phyloP scores from a whole-genome alignment of 2,329 filamentous ascomycete species.

The Epichloe aotearoae region DNA sequence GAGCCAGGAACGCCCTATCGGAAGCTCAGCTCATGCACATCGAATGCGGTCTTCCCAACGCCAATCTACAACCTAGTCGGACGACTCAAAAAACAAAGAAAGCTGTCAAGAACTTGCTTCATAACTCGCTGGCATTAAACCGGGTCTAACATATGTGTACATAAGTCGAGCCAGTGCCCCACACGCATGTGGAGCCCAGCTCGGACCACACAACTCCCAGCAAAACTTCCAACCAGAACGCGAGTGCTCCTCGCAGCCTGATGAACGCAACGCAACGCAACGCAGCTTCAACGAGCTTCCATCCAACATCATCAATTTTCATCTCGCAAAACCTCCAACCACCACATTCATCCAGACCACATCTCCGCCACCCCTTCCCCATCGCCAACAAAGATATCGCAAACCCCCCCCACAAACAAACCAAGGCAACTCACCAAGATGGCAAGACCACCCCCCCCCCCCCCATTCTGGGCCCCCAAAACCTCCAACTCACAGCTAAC shows the following conservation, averaged over 20 bases:
- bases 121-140: too few relatives aligned
- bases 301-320: neutral
- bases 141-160: too few relatives aligned
- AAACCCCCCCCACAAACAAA: neutral
- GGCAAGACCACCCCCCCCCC: slow-evolving; percentile 28
- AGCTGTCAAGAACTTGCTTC: too few relatives aligned
- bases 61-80: too few relatives aligned
- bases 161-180: too few relatives aligned
- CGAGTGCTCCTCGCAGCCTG: slow-evolving; percentile 18
- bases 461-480: neutral
- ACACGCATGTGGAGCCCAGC: neutral
- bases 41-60: too few relatives aligned
- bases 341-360: slow-evolving; percentile 3
- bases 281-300: slow-evolving; percentile 2
- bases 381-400: neutral
- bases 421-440: slow-evolving; percentile 24
- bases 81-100: too few relatives aligned
- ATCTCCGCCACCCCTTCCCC: neutral
- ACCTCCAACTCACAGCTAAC: slow-evolving; percentile 6
- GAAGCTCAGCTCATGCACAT: too few relatives aligned
- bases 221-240: slow-evolving; percentile 7
- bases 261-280: neutral
- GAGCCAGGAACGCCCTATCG: too few relatives aligned
- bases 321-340: slow-evolving; percentile 1
- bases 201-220: neutral